phyloP scores from a whole-genome alignment of 192 early-diverging fungal genomes.

The Coemansia sp. region DNA sequence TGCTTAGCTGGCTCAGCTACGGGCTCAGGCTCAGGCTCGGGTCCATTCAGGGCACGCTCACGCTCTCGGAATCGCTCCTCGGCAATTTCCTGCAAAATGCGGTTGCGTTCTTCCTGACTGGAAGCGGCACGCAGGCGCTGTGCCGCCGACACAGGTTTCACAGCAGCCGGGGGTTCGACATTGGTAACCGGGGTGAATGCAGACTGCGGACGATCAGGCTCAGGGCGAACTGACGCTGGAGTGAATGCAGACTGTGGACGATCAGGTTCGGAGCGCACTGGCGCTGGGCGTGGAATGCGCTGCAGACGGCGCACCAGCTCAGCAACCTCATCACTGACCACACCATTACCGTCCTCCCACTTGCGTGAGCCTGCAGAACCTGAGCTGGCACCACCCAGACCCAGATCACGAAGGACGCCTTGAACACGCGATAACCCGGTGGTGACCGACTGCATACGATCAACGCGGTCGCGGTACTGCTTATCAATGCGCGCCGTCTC shows the following conservation, averaged over 20 bases:
- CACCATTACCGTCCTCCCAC: conserved; percentile 30
- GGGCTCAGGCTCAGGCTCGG: conserved; percentile 17
- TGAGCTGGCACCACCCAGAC: neutral
- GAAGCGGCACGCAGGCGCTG: conserved; percentile 36
- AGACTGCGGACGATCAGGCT: conserved; percentile 7
- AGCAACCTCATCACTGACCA: conserved; percentile 24
- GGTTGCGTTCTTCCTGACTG: conserved; percentile 41
- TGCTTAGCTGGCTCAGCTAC: neutral
- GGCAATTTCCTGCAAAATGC: conserved; percentile 46
- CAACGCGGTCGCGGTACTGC: conserved; percentile 19
- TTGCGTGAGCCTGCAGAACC: neutral
- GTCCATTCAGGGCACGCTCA: conserved; percentile 32
- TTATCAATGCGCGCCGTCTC: conserved; percentile 27
- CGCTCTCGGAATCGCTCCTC: conserved; percentile 52
- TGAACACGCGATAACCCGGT: conserved; percentile 27
- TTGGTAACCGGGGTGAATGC: conserved; percentile 17
- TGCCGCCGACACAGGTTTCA: conserved; percentile 16
- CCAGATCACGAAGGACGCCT: conserved; percentile 17
- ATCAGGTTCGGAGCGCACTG: neutral
- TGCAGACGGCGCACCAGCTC: conserved; percentile 34
- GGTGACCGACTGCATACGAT: conserved; percentile 34
- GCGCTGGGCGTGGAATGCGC: conserved; percentile 20
- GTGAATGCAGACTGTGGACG: conserved; percentile 22
- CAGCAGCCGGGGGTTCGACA: neutral
- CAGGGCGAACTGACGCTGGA: neutral